These are phyloP conservation scores for Uronychia setigera DNA, from an alignment of 73 alveolate genomes.

Conservation along the genomic window DNA sequence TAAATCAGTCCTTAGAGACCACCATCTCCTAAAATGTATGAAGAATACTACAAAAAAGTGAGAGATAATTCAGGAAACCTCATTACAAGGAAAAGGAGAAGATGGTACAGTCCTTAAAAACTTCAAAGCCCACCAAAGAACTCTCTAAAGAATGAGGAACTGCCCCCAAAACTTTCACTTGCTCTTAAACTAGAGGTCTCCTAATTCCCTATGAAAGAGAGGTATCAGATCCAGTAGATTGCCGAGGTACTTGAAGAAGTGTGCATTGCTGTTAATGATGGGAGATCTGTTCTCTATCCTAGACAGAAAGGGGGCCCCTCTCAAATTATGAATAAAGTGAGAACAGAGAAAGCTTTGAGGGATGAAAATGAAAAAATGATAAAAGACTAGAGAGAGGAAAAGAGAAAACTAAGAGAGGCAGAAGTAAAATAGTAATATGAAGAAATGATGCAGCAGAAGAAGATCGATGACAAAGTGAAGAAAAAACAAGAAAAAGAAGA, in stretches of 20 bases:
- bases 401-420: not conserved
- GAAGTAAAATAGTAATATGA: not conserved
- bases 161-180: conserved; percentile 7
- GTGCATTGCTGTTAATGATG: conserved; percentile 3
- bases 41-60: not conserved
- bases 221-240: conserved; percentile 11
- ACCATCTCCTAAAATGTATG: not conserved
- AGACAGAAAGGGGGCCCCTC: conserved; percentile 14
- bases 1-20: not conserved
- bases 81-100: not conserved
- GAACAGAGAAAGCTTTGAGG: not conserved
- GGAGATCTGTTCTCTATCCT: conserved; percentile 10
- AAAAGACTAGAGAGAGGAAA: not conserved
- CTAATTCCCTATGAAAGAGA: conserved; percentile 12
- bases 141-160: too few relatives aligned
- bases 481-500: not conserved
- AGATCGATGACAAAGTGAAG: not conserved
- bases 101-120: too few relatives aligned
- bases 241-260: conserved; percentile 35
- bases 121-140: too few relatives aligned
- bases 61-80: not conserved
- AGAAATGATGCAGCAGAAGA: not conserved
- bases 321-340: conserved; percentile 8
- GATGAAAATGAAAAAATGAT: conserved; percentile 2
- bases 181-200: conserved; percentile 4